Evolutionary conservation across 2,329 filamentous ascomycete species (phyloP), one percentile per base, ranked within the genome.

Genomic region (Emmonsiellopsis sp.): DNA sequence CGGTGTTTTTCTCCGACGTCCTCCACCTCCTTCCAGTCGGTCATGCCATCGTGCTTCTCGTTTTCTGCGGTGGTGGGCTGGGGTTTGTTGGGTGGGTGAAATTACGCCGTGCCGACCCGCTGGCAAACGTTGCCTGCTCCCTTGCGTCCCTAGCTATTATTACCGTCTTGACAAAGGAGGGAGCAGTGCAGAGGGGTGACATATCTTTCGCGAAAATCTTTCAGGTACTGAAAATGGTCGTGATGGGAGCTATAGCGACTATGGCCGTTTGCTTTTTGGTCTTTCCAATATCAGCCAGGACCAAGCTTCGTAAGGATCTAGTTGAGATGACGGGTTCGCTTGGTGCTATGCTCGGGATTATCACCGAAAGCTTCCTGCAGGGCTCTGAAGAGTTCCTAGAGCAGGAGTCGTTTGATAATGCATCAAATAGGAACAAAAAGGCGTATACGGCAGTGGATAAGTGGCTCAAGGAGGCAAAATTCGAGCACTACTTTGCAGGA

Each of bases 11-110:
- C 58, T 86, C 85, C 52, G 78, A 80, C 11, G 77, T 81, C 3
- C 72, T 86, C 40, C 76, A 86, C 52, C 73, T 86, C 52, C 80
- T 88, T 27, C 74, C 81, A 7, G 68, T 93, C 6, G 90, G 89
- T 0, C 88, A 95, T 70, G 80, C 79, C 1, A 74, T 95, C 45
- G 86, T 96, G 31, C 74, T 96, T 42, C 71, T 93, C 40, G 72
- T 95, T 5, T 96, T 94, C 64, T 85, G 91, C 57, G 91, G 90
- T 21, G 89, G 86, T 27, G 90, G 88, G 0, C 75, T 97, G 49
- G 92, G 92, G 0, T 86, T 95, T 59, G 79, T 96, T 32, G 91
- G 87, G 43, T 94, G 88, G 89, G 81, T 86, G 53, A 94, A 94
- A 70, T 87, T 92, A 65, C 84, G 76, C 61, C 77, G 88, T 56